These are phyloP conservation scores for Mucor circinelloides DNA, from an alignment of 371 early-diverging fungal species.

Conservation along the genomic window DNA sequence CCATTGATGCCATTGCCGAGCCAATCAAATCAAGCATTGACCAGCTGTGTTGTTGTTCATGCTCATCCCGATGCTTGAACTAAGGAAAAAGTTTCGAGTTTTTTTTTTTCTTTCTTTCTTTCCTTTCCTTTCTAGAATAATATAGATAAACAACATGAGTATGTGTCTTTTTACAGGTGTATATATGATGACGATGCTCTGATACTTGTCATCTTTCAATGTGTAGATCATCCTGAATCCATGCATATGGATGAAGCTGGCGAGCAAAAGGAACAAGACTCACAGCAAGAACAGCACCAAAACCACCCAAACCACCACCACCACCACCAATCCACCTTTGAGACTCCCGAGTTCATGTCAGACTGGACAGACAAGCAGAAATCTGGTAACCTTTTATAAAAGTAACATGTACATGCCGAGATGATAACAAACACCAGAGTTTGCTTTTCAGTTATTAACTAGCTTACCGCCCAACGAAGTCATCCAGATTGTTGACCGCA, in stretches of 20 bases:
- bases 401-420: neutral
- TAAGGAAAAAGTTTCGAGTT: neutral
- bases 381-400: slow-evolving; percentile 41
- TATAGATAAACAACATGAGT: neutral
- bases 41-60: neutral
- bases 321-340: slow-evolving; percentile 1
- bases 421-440: slow-evolving; percentile 4
- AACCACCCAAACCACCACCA: neutral
- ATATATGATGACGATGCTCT: neutral
- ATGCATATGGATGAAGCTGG: neutral
- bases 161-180: neutral
- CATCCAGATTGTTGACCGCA: slow-evolving; percentile 9
- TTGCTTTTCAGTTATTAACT: slow-evolving; percentile 17
- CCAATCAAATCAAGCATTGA: neutral
- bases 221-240: neutral
- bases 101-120: neutral
- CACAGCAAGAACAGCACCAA: neutral
- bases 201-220: neutral
- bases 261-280: no score
- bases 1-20: neutral
- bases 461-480: slow-evolving; percentile 19
- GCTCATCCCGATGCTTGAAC: neutral
- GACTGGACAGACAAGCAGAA: slow-evolving; percentile 64
- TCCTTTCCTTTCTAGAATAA: neutral
- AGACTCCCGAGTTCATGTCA: slow-evolving; percentile 29